These are phyloP conservation scores for Cladosporium sp. DNA, from an alignment of 2,329 filamentous ascomycete genomes.

Conservation along the genomic window DNA sequence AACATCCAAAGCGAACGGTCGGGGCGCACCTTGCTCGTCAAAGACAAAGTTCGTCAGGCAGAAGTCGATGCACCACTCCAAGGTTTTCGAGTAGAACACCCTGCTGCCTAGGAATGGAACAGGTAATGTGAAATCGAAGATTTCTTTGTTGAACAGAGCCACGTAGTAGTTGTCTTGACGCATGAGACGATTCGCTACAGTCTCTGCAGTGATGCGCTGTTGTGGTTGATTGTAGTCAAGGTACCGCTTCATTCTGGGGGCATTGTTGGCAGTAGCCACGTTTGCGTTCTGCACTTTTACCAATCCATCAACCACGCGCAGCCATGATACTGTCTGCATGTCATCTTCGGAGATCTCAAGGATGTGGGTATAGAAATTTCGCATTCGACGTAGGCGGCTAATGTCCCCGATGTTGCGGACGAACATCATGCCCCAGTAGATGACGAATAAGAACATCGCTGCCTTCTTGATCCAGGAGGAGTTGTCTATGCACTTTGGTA, in stretches of 20 bases:
- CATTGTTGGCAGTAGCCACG: constrained; percentile 68
- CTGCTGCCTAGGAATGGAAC: constrained; percentile 76
- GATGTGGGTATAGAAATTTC: constrained; percentile 79
- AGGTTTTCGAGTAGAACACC: constrained; percentile 80
- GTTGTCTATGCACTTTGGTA: constrained; percentile 68
- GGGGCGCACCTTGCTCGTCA: constrained; percentile 80
- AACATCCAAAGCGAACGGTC: constrained; percentile 78
- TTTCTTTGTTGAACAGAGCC: constrained; percentile 94
- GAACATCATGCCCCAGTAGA: constrained; percentile 79
- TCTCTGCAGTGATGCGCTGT: constrained; percentile 89
- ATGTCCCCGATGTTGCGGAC: constrained; percentile 57
- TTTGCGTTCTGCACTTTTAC: constrained; percentile 83
- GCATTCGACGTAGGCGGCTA: constrained; percentile 71
- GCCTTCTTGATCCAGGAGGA: constrained; percentile 76
- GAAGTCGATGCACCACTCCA: constrained; percentile 88
- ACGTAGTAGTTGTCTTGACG: constrained; percentile 95
- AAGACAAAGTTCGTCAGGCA: constrained; percentile 93
- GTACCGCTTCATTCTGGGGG: constrained; percentile 56
- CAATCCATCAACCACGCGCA: constrained; percentile 78
- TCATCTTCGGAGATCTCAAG: constrained; percentile 79
- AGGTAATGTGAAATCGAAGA: constrained; percentile 80
- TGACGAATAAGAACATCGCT: constrained; percentile 75
- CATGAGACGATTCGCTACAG: constrained; percentile 96
- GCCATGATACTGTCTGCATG: constrained; percentile 93
- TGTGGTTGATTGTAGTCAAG: constrained; percentile 55